Evolutionary conservation across 345 rosid genomes (phyloP), one percentile per base, ranked within the genome.

Genomic region (Psidium guajava): DNA sequence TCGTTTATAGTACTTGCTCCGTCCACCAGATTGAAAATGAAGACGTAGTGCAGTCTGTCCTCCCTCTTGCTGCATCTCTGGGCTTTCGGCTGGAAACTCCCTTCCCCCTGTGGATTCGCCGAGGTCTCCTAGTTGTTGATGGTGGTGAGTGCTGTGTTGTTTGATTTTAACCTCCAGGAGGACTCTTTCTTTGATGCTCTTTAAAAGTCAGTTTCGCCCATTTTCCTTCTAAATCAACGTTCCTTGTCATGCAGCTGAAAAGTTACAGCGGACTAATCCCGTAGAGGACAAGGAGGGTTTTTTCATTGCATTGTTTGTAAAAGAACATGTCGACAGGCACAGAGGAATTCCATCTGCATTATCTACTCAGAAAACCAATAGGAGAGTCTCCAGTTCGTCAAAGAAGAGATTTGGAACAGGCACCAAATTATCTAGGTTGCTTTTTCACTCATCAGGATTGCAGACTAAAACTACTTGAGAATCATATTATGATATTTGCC

Each of bases 1-100:
- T 97, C 81, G 98, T 93, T 25, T 97, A 97, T 91, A 95, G 98
- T 90, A 95, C 99, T 13, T 97, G 99, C 89, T 97, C 99, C 81
- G 87, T 97, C 85, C 91, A 94, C 90, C 98, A 94, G 88, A 90
- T 88, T 42, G 99, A 97, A 87, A 95, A 95, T 49, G 98, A 97
- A 92, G 98, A 94, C 86, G 99, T 97, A 12, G 87, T 95, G 40
- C 85, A 87, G 42, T 94, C 99, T 28, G 86, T 94, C 73, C 86
- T 95, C 58, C 92, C 97, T 28, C 36, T 91, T 28, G 95, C 95
- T 32, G 83, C 82, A 74, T 91, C 92, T 83, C 85, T 52, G 11
- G 98, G 99, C 40, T 95, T 95, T 84, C 59, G 86, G 40, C 92
- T 97, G 44, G 91, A 85, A 40, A 87, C 95, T 14, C 96, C 98